Percentiles rank a stretch among this genome's conserved stretches.
phyloP scores from a whole-genome alignment of 73 alveolate species.

The Paramecium sexaurelia region DNA sequence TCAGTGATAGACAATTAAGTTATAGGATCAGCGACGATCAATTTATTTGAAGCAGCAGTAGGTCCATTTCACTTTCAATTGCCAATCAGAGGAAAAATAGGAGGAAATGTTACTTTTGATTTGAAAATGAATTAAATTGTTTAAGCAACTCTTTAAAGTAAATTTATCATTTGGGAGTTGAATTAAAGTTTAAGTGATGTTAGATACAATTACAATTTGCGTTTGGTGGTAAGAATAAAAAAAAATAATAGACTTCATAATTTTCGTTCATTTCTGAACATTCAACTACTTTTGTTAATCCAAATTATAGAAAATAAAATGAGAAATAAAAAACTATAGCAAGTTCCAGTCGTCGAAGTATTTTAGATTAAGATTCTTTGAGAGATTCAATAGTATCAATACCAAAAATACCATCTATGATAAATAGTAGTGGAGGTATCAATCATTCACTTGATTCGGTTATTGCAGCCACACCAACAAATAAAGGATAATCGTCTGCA shows the following conservation, averaged over 20 bases:
- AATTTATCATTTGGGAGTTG: neutral
- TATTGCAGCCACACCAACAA: neutral
- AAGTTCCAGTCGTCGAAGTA: neutral
- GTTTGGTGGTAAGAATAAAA: neutral
- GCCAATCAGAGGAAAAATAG: neutral
- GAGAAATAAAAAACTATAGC: neutral
- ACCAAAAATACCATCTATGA: neutral
- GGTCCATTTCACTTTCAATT: slow-evolving; percentile 46
- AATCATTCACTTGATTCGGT: neutral
- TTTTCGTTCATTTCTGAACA: slow-evolving; percentile 48
- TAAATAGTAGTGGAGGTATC: neutral
- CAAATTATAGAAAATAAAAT: slow-evolving; percentile 12
- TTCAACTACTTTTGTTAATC: slow-evolving; percentile 26
- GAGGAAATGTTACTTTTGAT: slow-evolving; percentile 14
- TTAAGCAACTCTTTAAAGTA: slow-evolving; percentile 14
- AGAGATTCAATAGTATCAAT: neutral
- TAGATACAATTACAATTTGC: slow-evolving; percentile 15
- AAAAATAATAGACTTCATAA: neutral
- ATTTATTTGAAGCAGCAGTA: slow-evolving; percentile 54
- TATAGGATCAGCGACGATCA: slow-evolving; percentile 2
- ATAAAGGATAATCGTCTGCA: neutral
- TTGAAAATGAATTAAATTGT: slow-evolving; percentile 10
- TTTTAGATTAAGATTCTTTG: neutral
- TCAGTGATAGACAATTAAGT: neutral
- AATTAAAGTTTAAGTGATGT: neutral